These are phyloP conservation scores for Cryptococcus sp. DNA, from an alignment of 1,284 basidiomycete genomes.

Conservation along the genomic window DNA sequence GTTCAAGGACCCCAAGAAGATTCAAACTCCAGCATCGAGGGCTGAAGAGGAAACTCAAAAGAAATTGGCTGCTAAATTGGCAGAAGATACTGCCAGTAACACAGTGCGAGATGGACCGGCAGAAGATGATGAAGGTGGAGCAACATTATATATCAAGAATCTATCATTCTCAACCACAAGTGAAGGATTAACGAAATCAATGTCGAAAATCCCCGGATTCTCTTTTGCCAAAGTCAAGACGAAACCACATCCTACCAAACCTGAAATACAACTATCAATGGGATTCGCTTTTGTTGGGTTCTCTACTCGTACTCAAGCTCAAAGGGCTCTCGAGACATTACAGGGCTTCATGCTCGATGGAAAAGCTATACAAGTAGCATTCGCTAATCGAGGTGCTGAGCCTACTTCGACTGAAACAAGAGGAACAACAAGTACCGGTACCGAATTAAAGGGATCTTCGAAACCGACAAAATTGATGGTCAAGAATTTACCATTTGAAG, in stretches of 20 bases:
- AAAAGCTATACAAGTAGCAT: constrained; percentile 75
- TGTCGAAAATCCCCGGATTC: constrained; percentile 75
- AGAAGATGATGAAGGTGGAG: constrained; percentile 58
- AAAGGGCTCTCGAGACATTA: constrained; percentile 70
- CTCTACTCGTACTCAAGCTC: constrained; percentile 66
- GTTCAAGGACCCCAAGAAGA: constrained; percentile 52
- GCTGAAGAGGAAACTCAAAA: constrained; percentile 50
- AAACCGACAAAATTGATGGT: constrained; percentile 85
- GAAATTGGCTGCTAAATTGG: too few relatives aligned
- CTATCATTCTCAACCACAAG: constrained; percentile 84
- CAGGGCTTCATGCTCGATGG: constrained; percentile 83
- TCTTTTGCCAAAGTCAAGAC: constrained; percentile 86
- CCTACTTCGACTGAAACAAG: constrained; percentile 49
- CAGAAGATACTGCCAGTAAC: constrained; percentile 23
- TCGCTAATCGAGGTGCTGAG: constrained; percentile 78
- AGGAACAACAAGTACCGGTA: constrained; percentile 41
- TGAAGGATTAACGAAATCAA: constrained; percentile 64
- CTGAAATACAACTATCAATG: constrained; percentile 68
- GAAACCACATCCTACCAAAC: constrained; percentile 76
- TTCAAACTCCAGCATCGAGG: constrained; percentile 21
- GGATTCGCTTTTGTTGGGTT: constrained; percentile 97
- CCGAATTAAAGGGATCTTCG: constrained; percentile 42
- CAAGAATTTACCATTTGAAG: constrained; percentile 97
- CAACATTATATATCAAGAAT: constrained; percentile 94
- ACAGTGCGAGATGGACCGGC: constrained; percentile 48